phyloP scores from a whole-genome alignment of 768 basidiomycete species.

The Leucosporidium yakuticum region DNA sequence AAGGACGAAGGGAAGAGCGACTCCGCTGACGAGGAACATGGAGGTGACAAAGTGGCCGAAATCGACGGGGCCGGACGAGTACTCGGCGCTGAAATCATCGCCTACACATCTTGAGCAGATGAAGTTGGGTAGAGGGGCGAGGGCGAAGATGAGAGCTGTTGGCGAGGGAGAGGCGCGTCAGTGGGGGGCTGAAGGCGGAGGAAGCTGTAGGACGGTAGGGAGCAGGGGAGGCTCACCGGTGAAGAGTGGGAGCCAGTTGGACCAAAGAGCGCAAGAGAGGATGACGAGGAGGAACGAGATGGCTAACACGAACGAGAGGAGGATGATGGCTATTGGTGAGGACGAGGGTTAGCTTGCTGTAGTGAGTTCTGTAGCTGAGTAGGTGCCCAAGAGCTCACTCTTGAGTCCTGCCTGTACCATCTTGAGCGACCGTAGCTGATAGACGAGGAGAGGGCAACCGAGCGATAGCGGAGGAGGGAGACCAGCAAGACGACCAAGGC shows the following conservation, averaged over 20 bases:
- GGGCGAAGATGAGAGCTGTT: slow-evolving; percentile 82
- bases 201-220: slow-evolving; percentile 8
- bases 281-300: slow-evolving; percentile 97
- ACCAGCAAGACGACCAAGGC: too few relatives aligned
- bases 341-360: not conserved
- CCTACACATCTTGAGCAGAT: slow-evolving; percentile 85
- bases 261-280: slow-evolving; percentile 89
- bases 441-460: too few relatives aligned
- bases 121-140: slow-evolving; percentile 92
- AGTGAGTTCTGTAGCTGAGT: not conserved
- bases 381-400: slow-evolving; percentile 54
- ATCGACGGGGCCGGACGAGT: slow-evolving; percentile 56
- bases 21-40: slow-evolving; percentile 82
- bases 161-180: not conserved
- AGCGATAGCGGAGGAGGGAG: too few relatives aligned
- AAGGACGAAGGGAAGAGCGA: slow-evolving; percentile 83
- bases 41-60: slow-evolving; percentile 92
- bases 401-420: slow-evolving; percentile 54
- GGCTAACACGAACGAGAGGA: slow-evolving; percentile 94
- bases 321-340: slow-evolving; percentile 44
- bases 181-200: not conserved
- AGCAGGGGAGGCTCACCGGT: slow-evolving; percentile 74
- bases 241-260: slow-evolving; percentile 92
- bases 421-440: not conserved
- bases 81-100: slow-evolving; percentile 78